Base-by-base conservation (phyloP, 345 rosid species). In the Erysimum cheiranthoides region DNA sequence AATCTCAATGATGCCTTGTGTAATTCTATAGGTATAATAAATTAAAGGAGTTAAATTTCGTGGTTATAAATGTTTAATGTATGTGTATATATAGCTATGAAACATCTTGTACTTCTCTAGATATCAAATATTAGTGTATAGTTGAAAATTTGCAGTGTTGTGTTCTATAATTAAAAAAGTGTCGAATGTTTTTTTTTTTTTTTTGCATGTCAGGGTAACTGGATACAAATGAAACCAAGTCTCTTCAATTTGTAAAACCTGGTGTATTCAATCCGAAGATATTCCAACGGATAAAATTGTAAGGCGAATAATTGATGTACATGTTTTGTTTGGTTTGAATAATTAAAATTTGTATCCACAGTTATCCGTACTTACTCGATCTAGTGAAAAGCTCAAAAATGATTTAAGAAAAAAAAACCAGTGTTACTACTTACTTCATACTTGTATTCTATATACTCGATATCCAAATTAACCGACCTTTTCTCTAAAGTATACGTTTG, bases 11-110 rank as follows among this genome's bases (percentile, higher is more conserved):
- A 10, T 36, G 32, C 40, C 57, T 32, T 34, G 71, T 65, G 18
- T 65, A 65, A 43, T 25, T 45, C 45, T 10, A 56, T 73, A 65
- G 78, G 49, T 73, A 8, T 35, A 66, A 66, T 66, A 66, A n/a
- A n/a, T n/a, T n/a, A n/a, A 66, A 53, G n/a, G 49, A 47, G 16
- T 74, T 21, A 0, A 17, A 10, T 8, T 10, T 63, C 25, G 16
- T 28, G 36, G 61, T 52, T 38, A 36, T 38, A 9, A 39, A 14
- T 60, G 49, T 71, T 60, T 18, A 10, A 36, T 62, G 18, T 8
- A 6, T 76, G 30, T 68, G 36, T 10, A 39, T 67, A 57, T 2
- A 38, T 31, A 45, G 58, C 28, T 57, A 43, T 51, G 27, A 12
- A 27, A 34, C 16, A 43, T 11, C 34, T 11, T 47, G 67, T 47